These are phyloP conservation scores for Peronospora belbahrii DNA, from an alignment of 352 stramenopile genomes.

Conservation along the genomic window DNA sequence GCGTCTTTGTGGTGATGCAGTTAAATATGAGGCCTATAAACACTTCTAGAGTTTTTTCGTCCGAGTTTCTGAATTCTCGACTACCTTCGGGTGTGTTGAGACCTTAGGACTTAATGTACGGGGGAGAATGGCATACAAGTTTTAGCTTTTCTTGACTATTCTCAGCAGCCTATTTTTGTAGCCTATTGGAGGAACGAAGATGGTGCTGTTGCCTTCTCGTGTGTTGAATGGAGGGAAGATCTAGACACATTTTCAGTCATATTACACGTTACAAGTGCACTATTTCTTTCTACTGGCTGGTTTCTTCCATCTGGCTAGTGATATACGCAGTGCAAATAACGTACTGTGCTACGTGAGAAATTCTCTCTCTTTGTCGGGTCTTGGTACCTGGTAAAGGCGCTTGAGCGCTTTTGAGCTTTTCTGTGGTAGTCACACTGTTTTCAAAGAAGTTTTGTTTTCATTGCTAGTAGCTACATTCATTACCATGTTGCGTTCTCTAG, in stretches of 20 bases:
- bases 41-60: slow-evolving; percentile 28
- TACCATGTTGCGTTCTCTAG: too few species aligned
- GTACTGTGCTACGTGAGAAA: slow-evolving; percentile 36
- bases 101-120: slow-evolving; percentile 20
- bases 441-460: too few species aligned
- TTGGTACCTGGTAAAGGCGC: slow-evolving; percentile 9
- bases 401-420: slow-evolving; percentile 8
- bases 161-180: slow-evolving; percentile 29
- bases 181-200: slow-evolving; percentile 38
- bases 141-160: slow-evolving; percentile 15
- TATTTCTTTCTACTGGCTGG: slow-evolving; percentile 67
- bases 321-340: slow-evolving; percentile 82
- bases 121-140: slow-evolving; percentile 20
- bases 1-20: slow-evolving; percentile 34
- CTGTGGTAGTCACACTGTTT: slow-evolving; percentile 44
- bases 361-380: slow-evolving; percentile 9
- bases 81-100: slow-evolving; percentile 5
- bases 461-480: too few species aligned
- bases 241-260: slow-evolving; percentile 28
- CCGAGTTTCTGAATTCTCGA: slow-evolving; percentile 16
- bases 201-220: slow-evolving; percentile 35
- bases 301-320: slow-evolving; percentile 36
- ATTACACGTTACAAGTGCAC: slow-evolving; percentile 22
- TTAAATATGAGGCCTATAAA: slow-evolving; percentile 75
- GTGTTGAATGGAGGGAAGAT: slow-evolving; percentile 29